These are phyloP conservation scores for Priceomyces carsonii DNA, from an alignment of 805 yeast species.

Conservation along the genomic window DNA sequence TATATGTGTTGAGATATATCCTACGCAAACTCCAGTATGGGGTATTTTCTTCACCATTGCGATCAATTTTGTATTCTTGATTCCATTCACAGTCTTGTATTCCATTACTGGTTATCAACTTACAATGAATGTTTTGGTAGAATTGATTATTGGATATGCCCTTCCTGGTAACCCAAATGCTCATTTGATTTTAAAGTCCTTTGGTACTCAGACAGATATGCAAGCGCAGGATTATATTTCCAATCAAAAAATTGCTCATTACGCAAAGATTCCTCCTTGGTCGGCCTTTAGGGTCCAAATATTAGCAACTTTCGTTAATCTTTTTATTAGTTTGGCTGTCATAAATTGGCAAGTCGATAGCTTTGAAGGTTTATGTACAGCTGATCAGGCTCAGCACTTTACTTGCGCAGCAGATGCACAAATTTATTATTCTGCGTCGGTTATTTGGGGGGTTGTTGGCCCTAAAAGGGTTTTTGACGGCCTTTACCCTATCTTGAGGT, in stretches of 20 bases:
- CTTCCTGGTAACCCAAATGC: conserved; percentile 38
- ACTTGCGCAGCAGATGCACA: conserved; percentile 31
- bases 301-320: conserved; percentile 21
- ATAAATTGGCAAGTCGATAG: conserved; percentile 31
- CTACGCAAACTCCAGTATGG: conserved; percentile 38
- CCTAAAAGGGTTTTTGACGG: conserved; percentile 35
- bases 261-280: conserved; percentile 60
- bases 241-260: conserved; percentile 65
- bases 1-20: conserved; percentile 28
- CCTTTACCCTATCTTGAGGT: conserved; percentile 34
- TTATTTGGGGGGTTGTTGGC: conserved; percentile 69
- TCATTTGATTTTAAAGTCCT: conserved; percentile 53
- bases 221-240: conserved; percentile 56
- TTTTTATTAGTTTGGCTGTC: conserved; percentile 27
- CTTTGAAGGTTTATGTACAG: conserved; percentile 39
- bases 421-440: conserved; percentile 54
- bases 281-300: conserved; percentile 48
- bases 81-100: conserved; percentile 29
- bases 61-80: conserved; percentile 32
- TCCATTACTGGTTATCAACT: conserved; percentile 32
- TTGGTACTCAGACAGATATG: conserved; percentile 56
- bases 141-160: conserved; percentile 38
- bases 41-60: conserved; percentile 34
- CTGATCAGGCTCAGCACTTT: conserved; percentile 44
- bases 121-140: conserved; percentile 37